Evolutionary conservation across 805 yeast species (phyloP).

Genomic region (Lachancea thermotolerans): DNA sequence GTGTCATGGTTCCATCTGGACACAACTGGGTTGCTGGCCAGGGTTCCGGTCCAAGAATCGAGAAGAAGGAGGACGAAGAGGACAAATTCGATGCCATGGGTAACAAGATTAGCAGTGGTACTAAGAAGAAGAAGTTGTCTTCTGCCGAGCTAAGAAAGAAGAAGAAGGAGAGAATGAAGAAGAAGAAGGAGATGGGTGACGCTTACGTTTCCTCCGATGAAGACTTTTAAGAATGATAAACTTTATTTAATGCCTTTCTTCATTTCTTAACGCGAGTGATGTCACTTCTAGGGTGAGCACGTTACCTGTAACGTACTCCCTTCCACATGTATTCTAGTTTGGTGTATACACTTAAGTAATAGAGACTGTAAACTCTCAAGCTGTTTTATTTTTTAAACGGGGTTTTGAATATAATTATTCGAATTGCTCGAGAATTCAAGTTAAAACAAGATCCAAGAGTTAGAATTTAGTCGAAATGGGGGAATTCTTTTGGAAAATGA

Average conservation of each 20-base stretch:
- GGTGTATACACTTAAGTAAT: slow-evolving; percentile 9
- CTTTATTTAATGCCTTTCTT: slow-evolving; percentile 12
- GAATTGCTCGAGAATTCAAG: neutral
- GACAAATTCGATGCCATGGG: slow-evolving; percentile 99
- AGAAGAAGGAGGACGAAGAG: slow-evolving; percentile 93
- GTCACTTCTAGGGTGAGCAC: neutral
- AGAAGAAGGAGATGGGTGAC: slow-evolving; percentile 99
- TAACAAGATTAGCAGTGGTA: slow-evolving; percentile 94
- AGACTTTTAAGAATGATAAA: slow-evolving; percentile 46
- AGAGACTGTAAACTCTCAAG: slow-evolving; percentile 9
- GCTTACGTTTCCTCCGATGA: slow-evolving; percentile 98
- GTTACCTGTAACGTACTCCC: neutral
- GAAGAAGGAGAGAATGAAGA: slow-evolving; percentile 99
- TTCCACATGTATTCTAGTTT: slow-evolving; percentile 9
- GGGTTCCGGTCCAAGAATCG: slow-evolving; percentile 99
- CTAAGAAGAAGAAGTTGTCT: slow-evolving; percentile 96
- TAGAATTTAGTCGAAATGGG: too few relatives aligned
- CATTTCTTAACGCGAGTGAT: slow-evolving; percentile 1
- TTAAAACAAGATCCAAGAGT: too few relatives aligned
- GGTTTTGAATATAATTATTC: slow-evolving; percentile 10
- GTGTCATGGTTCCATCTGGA: slow-evolving; percentile 99
- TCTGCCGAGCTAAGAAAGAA: slow-evolving; percentile 99
- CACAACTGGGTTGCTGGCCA: slow-evolving; percentile 99
- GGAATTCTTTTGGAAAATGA: too few relatives aligned
- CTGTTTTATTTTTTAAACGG: slow-evolving; percentile 1